Base-by-base conservation (phyloP, 108 stramenopile species). In the Cyclotella choctawhatcheeana region DNA sequence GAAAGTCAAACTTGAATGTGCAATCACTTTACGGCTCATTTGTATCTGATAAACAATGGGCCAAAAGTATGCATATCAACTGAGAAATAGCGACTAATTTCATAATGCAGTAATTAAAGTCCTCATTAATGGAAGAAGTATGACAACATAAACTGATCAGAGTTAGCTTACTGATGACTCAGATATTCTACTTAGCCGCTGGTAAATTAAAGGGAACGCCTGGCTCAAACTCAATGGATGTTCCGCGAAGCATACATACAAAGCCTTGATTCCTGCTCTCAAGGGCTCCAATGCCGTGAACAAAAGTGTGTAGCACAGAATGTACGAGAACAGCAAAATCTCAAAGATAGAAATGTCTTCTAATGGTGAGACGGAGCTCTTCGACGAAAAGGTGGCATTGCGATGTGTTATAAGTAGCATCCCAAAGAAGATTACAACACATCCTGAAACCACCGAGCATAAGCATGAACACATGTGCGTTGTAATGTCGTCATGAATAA, bases 281-380 rank as follows among this genome's bases (percentile, higher is more conserved):
- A 95, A 68, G 4, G 93, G 93, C 73, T 95, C 93, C 88, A 95
- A 80, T 24, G 89, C 89, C 1, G 93, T 95, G 48, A 91, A 89
- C 0, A 92, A 69, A 55, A 95, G 53, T 2, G 88, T 88, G 71
- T 95, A 92, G 67, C 84, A 85, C 44, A 92, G 59, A 48, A 89
- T 69, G 58, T 88, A 90, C 13, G 88, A 64, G 53, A 91, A 31
- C n/a, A 95, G 26, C 87, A 92, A 82, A 43, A 86, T 81, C 60
- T 88, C 63, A 13, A 85, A 71, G 4, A 93, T 66, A 24, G 82
- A 74, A 27, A 62, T 51, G 75, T 91, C 90, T 20, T 69, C 67
- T 6, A 55, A n/a, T 12, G 35, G 25, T 44, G 54, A 43, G 3
- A 30, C 43, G 12, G 33, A 18, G 5, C 1, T 24, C 21, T 24